Evolutionary conservation across 176 grass and related monocot genomes (phyloP), one percentile per base, ranked within the genome.

Genomic region (Triticum aestivum): DNA sequence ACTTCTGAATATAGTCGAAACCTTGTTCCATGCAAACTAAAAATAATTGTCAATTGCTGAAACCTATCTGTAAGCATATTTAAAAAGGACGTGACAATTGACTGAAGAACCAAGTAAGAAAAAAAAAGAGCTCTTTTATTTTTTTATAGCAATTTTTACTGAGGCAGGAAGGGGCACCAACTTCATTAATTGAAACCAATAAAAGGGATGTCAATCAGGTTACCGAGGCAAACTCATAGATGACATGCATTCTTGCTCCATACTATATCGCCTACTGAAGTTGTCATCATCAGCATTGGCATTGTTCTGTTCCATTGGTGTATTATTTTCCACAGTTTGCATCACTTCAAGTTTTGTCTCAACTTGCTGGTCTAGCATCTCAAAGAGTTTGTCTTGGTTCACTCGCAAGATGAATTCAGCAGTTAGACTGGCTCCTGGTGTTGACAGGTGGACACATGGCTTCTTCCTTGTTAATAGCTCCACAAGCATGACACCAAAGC

Each of bases 401-500:
- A 74, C 49, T 44, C 38, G 9, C 54, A 73, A 44, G 54, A 83
- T 44, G 69, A 83, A 83, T 73, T 83, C 68, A 42, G 34, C 51
- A 61, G 68, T 83, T 62, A 73, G n/a, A 73, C 52, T 72, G 2
- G 13, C 34, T 61, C 81, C 33, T 61, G 13, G 4, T 73, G 81
- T 41, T 65, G 61, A 42, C 14, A 80, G 64, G 38, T 74, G 32
- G 54, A 86, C 66, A 35, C 32, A 35, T 27, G 89, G 86, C 56
- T 45, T 66, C 5, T 73, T 78, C 58, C 82, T 63, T 47, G 86
- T 84, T 70, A 91, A 68, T 37, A 87, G n/a, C 30, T 87, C 89
- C 73, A 91, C 79, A 75, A 91, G 85, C 79, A 91, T 91, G 18
- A 91, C 80, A 29, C 89, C 89, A 5, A 84, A 87, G 73, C 74